phyloP scores from a whole-genome alignment of 2,329 filamentous ascomycete species.

The Hortaea sp. region DNA sequence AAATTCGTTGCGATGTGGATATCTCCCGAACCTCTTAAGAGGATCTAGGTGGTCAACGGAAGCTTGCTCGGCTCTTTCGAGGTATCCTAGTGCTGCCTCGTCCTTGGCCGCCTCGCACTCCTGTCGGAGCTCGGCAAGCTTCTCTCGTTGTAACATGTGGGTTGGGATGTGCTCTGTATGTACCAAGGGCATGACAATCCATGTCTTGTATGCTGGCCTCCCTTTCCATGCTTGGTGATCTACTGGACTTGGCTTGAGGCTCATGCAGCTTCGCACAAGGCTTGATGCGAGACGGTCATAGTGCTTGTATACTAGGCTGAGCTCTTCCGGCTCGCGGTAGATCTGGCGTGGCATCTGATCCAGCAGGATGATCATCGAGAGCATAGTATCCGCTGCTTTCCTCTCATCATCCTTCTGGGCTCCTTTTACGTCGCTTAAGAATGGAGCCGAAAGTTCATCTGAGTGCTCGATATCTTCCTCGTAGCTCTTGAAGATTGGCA shows the following conservation, averaged over 20 bases:
- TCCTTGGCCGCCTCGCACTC: conserved; percentile 26
- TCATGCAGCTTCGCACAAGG: conserved; percentile 27
- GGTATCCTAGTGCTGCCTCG: conserved; percentile 19
- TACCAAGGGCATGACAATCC: conserved; percentile 52
- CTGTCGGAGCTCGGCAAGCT: conserved; percentile 23
- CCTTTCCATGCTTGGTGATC: conserved; percentile 4
- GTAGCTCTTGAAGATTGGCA: conserved; percentile 19
- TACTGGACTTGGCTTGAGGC: conserved; percentile 4
- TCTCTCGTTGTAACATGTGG: conserved; percentile 32
- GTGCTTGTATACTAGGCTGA: conserved; percentile 41
- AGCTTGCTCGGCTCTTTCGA: conserved; percentile 27
- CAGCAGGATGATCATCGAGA: conserved; percentile 48
- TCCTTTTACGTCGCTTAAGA: conserved; percentile 24
- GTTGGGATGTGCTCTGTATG: conserved; percentile 44
- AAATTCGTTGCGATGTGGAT: conserved; percentile 47
- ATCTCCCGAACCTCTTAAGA: conserved; percentile 46
- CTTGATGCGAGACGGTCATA: conserved; percentile 44
- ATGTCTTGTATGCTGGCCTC: conserved; percentile 33
- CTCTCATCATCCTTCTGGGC: conserved; percentile 16
- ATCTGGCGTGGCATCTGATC: conserved; percentile 56
- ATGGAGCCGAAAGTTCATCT: conserved; percentile 24
- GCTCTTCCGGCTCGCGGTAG: conserved; percentile 38
- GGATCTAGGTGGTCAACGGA: conserved; percentile 41
- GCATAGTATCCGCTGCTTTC: conserved; percentile 25
- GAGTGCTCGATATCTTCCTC: conserved; percentile 15